phyloP scores from a whole-genome alignment of 306 rosid species.

The Ochetophila trinervis region DNA sequence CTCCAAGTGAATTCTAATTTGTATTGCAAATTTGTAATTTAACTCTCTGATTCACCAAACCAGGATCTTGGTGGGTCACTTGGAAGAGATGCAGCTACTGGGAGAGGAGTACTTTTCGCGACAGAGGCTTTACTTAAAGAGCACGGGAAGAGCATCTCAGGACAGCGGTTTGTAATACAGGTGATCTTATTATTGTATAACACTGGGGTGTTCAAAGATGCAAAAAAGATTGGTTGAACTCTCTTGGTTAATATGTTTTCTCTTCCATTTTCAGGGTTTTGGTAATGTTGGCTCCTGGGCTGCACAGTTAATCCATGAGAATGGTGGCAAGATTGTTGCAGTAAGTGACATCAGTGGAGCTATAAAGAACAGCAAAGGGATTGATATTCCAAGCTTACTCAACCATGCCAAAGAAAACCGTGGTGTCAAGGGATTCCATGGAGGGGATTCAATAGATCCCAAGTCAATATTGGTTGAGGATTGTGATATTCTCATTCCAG shows the following conservation, averaged over 20 bases:
- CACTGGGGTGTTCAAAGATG: no score
- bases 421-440: constrained; percentile 74
- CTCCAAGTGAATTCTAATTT: no score
- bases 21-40: no score
- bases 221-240: background rate
- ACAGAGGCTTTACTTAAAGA: constrained; percentile 85
- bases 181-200: constrained; percentile 28
- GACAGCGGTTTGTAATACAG: constrained; percentile 84
- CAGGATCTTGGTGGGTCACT: constrained; percentile 94
- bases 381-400: constrained; percentile 70
- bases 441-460: constrained; percentile 59
- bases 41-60: background rate
- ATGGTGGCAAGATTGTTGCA: constrained; percentile 83
- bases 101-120: constrained; percentile 86
- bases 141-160: constrained; percentile 70
- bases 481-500: constrained; percentile 82
- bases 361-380: constrained; percentile 63
- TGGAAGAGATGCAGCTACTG: constrained; percentile 95
- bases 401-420: constrained; percentile 46
- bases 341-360: constrained; percentile 89
- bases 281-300: constrained; percentile 99
- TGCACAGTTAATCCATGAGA: constrained; percentile 67
- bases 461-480: constrained; percentile 66
- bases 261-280: constrained; percentile 55
- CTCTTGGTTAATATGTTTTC: background rate